Base-by-base conservation (phyloP, 352 stramenopile genomes). In the Aphanomyces astaci region DNA sequence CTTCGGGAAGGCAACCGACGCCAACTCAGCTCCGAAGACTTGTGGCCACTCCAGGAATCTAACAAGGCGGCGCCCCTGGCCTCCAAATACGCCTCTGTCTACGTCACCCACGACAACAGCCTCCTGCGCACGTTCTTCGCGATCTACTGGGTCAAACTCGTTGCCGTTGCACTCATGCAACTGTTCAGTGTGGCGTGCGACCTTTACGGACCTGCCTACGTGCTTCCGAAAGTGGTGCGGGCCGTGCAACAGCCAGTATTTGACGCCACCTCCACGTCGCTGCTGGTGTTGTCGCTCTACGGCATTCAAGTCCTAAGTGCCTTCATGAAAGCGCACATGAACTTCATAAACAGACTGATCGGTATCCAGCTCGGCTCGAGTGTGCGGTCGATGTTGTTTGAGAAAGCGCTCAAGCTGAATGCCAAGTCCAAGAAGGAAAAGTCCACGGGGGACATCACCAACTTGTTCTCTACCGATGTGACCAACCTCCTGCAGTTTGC, bases 391-490 rank as follows among this genome's bases (percentile, higher is more conserved):
- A 55, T 84, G n/a, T 17, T 86, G 31, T 81, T 81, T 39, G 49
- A 70, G 24, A 86, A 86, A 63, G 70, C 72, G 30, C 31, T 68
- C 30, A 45, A 55, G 19, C 39, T 71, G 28, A 49, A 30, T 51
- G 75, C 92, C 52, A 46, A 17, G 32, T 49, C 56, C 3, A 59
- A 24, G 7, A 68, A 68, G 27, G 62, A 68, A 5, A 48, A 57
- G 51, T 39, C 9, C 31, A 33, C 79, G 2, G 87, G 85, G 51
- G 89, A 98, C 73, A 90, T 98, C 40, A 81, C 88, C 5, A 98
- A 98, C 66, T 77, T 98, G 4, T 95, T 97, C 66, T 91, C 87
- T 4, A 88, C 96, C 36, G 94, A 98, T 72, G 80, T 89, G 0
- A 74, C 90, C 32, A 83, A 69, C 31, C 17, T 87, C 3, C 25